Evolutionary conservation across 139 green algal genomes (phyloP).

Genomic region (Desmodesmus armatus): DNA sequence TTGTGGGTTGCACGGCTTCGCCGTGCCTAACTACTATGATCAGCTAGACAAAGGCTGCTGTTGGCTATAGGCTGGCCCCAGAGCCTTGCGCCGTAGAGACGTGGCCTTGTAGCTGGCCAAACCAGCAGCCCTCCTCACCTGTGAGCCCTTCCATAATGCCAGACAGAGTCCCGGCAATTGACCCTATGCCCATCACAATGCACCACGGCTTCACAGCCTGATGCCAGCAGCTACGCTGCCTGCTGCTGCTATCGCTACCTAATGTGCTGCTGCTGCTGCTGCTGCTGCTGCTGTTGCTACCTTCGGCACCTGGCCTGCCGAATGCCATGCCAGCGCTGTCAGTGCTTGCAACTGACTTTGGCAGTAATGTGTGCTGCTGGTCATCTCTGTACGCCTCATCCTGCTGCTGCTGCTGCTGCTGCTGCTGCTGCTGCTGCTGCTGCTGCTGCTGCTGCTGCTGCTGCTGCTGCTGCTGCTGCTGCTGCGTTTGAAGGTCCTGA

Average conservation of each 20-base stretch:
- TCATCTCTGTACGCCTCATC: neutral
- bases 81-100: no score
- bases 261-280: neutral
- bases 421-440: neutral
- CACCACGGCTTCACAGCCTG: neutral
- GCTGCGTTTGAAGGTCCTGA: no score
- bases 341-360: no score
- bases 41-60: no score
- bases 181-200: neutral
- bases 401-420: neutral
- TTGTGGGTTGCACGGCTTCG: no score
- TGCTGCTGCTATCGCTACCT: neutral
- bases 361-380: neutral
- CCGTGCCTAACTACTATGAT: no score
- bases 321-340: neutral
- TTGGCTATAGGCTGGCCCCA: no score
- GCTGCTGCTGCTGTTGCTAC: neutral
- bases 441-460: neutral
- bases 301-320: neutral
- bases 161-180: slow-evolving; percentile 39
- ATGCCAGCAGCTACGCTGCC: neutral
- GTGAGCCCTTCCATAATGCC: slow-evolving; percentile 41
- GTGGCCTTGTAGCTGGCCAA: no score
- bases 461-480: neutral
- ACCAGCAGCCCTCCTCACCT: slow-evolving; percentile 15